Evolutionary conservation across 192 early-diverging fungal species (phyloP), one percentile per base, ranked within the genome.

Genomic region (Gorgonomyces haynaldii): DNA sequence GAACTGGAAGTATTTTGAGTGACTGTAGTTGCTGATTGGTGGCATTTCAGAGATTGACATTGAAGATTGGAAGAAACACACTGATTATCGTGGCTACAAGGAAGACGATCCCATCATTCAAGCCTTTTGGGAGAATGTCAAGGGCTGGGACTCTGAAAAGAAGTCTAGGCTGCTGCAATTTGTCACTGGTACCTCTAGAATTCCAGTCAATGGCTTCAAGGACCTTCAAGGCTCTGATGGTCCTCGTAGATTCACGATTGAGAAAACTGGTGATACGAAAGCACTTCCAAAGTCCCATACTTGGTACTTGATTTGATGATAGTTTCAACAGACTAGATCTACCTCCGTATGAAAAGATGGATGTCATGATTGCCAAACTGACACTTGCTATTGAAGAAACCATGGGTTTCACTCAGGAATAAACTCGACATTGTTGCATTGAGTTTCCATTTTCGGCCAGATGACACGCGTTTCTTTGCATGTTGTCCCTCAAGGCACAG

Each of bases 21-120:
- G 6, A 20, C 8, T 16, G 0, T 27, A 50, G 83, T 68, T 98
- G 35, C 73, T 98, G 22, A 94, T 98, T 69, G 90, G 94, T 19
- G 94, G 94, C 45, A 81, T 98, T 53, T 84, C 84, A 24, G 91
- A 98, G 48, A 88, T 98, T 48, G 91, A 98, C 66, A 70, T 92
- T 4, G 91, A 94, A 32, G 94, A 98, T 67, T 98, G 94, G 94
- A 91, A 89, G 76, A 98, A 96, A 69, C 76, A 96, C 55, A 98
- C 91, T 1, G 91, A 98, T 60, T 98, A 98, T 54, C 66, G 94
- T 49, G 91, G 91, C 15, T 98, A 91, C 72, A 88, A 84, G n/a
- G 91, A 98, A 61, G 81, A 85, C 20, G 94, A 98, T 65, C 86
- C 91, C 54, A 84, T 90, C 4, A 77, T 95, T 48, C 83, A 85